Evolutionary conservation across 2,329 filamentous ascomycete genomes (phyloP).

Genomic region (Dendrostoma leiphaemia): DNA sequence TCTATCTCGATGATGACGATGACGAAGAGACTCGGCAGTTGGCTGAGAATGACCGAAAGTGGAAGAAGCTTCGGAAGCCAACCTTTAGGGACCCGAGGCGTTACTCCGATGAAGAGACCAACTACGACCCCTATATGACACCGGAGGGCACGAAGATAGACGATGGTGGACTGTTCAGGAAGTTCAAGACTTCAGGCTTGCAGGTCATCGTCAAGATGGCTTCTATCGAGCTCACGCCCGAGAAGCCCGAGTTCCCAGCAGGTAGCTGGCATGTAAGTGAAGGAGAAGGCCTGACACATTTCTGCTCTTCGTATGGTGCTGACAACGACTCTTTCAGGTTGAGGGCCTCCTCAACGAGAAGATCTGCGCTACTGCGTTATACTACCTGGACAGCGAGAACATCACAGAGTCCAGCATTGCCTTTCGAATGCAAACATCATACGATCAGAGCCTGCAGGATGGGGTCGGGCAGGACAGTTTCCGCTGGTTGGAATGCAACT

Average conservation of each 20-base stretch:
- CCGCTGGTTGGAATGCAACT: conserved; percentile 31
- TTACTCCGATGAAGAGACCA: neutral
- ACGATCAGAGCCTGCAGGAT: conserved; percentile 28
- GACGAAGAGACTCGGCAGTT: conserved; percentile 14
- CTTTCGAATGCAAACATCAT: conserved; percentile 45
- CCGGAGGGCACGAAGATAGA: neutral
- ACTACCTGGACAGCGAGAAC: conserved; percentile 61
- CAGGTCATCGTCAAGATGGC: conserved; percentile 65
- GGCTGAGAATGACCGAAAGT: conserved; percentile 12
- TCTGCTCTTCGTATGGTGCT: neutral
- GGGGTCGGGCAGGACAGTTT: conserved; percentile 29
- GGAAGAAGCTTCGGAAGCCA: conserved; percentile 8
- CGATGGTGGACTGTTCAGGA: conserved; percentile 12
- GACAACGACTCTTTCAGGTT: conserved; percentile 22
- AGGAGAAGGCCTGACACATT: neutral
- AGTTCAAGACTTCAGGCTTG: conserved; percentile 31
- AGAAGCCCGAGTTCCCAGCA: conserved; percentile 51
- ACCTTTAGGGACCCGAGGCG: neutral
- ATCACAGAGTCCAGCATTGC: conserved; percentile 49
- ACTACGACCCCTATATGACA: conserved; percentile 2
- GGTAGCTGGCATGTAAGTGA: conserved; percentile 46
- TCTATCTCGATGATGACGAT: conserved; percentile 8
- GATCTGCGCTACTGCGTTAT: conserved; percentile 61
- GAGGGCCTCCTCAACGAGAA: conserved; percentile 60
- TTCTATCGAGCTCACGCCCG: conserved; percentile 59